Evolutionary conservation across 2,329 filamentous ascomycete species (phyloP).

Genomic region (Nothomitra cinnamomea): DNA sequence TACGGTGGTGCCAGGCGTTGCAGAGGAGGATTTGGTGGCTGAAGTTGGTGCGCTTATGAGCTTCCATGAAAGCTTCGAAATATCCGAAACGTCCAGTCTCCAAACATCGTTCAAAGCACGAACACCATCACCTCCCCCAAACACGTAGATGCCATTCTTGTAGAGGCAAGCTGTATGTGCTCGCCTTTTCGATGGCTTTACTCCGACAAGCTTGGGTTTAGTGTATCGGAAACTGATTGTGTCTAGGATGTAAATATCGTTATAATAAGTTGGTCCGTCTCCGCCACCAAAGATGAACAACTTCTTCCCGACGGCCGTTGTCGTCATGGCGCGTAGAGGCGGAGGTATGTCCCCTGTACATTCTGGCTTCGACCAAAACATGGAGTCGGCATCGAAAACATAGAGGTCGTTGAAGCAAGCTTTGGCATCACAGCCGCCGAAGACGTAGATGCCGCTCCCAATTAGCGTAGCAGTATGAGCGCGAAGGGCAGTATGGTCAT

Average conservation of each 20-base stretch:
- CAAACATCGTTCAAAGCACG: slow-evolving; percentile 54
- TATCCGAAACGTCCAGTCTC: slow-evolving; percentile 51
- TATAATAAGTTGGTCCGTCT: slow-evolving; percentile 54
- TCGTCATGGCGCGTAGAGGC: slow-evolving; percentile 53
- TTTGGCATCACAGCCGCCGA: slow-evolving; percentile 49
- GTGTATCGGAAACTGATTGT: slow-evolving; percentile 52
- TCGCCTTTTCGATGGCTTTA: slow-evolving; percentile 42
- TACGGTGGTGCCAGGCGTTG: slow-evolving; percentile 9
- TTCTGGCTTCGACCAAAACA: slow-evolving; percentile 50
- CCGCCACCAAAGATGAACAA: slow-evolving; percentile 53
- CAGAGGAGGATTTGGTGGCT: not conserved
- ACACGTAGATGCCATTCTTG: slow-evolving; percentile 55
- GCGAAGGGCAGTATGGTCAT: slow-evolving; percentile 41
- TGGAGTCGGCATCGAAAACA: slow-evolving; percentile 51
- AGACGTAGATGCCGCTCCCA: slow-evolving; percentile 50
- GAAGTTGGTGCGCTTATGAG: slow-evolving; percentile 34
- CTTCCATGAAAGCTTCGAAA: slow-evolving; percentile 50
- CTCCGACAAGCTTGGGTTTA: slow-evolving; percentile 40
- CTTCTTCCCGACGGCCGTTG: slow-evolving; percentile 53
- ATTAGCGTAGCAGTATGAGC: slow-evolving; percentile 51
- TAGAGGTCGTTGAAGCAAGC: slow-evolving; percentile 55
- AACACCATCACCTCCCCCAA: slow-evolving; percentile 54
- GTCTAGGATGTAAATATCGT: slow-evolving; percentile 55
- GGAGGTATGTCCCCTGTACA: slow-evolving; percentile 47
- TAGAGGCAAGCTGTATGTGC: slow-evolving; percentile 57